Conservation (phyloP, 2,329 filamentous ascomycete species). For the Diaporthe caulivora region DNA sequence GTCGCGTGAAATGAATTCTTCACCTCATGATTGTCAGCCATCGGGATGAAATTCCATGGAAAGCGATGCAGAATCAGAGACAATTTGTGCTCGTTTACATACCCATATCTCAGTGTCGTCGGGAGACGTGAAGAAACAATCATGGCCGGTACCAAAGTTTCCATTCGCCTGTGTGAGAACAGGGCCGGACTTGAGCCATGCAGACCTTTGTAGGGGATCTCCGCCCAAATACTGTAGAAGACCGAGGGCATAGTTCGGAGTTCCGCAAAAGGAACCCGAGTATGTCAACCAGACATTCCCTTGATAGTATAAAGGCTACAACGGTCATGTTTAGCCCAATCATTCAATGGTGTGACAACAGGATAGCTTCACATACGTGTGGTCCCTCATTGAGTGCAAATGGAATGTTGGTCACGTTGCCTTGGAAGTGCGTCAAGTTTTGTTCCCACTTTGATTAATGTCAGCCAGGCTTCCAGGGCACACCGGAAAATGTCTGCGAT, state of each 20-base stretch:
- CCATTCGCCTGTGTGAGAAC: conserved; percentile 40
- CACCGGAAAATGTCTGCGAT: neutral
- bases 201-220: conserved; percentile 17
- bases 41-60: neutral
- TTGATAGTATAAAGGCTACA: conserved; percentile 39
- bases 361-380: neutral
- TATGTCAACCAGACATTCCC: conserved; percentile 40
- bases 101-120: conserved; percentile 31
- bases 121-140: conserved; percentile 36
- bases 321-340: neutral
- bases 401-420: neutral
- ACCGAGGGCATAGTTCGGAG: conserved; percentile 39
- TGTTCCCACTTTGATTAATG: conserved; percentile 30
- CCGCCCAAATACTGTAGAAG: conserved; percentile 39
- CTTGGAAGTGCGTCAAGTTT: conserved; percentile 30
- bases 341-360: neutral
- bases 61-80: neutral
- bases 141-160: conserved; percentile 40
- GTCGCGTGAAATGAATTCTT: conserved; percentile 29
- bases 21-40: neutral
- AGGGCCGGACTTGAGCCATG: conserved; percentile 39
- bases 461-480: neutral
- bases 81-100: neutral
- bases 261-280: conserved; percentile 40
- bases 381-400: conserved; percentile 22